Base-by-base conservation (phyloP, 208 protist genomes). In the Acanthamoeba healyi region DNA sequence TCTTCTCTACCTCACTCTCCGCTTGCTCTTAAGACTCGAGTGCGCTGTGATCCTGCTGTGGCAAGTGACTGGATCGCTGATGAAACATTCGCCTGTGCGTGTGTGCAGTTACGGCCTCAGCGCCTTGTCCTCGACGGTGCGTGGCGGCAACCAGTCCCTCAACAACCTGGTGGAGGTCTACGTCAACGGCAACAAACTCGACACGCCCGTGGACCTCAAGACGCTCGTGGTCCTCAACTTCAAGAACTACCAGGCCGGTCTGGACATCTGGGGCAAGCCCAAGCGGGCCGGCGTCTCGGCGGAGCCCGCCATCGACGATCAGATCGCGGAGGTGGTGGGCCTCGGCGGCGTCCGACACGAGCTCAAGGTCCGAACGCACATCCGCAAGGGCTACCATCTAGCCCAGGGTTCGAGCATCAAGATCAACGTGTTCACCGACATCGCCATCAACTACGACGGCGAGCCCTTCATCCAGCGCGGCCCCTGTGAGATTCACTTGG, bases 191-290 rank as follows among this genome's bases (percentile, higher is more conserved):
- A 61, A 14, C n/a, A 24, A 36, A n/a, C n/a, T 54, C 15, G 79
- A 88, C 10, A 54, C 51, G 5, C 79, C 79, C 22, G 44, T 61
- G 9, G 79, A 88, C 46, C 49, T 88, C 32, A 54, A 63, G 42
- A 88, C 79, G 15, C 46, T 88, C 26, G 79, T 88, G 26, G 46
- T 88, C 4, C 79, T 88, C 36, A 88, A 88, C 51, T 88, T 88
- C 79, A 51, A 88, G 79, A 65, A 63, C 79, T 88, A 88, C 51
- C 79, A 88, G 61, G 79, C 79, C 2, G 79, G 79, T 26, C 51
- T 88, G 7, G 79, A 88, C 44, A 88, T 88, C 29, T 88, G 79
- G 79, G 79, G 79, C 79, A 88, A 88, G 51, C 79, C 79, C 15
- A 54, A 88, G 36, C 1, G 36, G 46, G 6, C 49, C 3, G 79